Percentiles rank a stretch among this genome's conserved stretches.
Evolutionary conservation across 2,329 filamentous ascomycete genomes (phyloP).

Genomic region (Cladobotryum mycophilum): DNA sequence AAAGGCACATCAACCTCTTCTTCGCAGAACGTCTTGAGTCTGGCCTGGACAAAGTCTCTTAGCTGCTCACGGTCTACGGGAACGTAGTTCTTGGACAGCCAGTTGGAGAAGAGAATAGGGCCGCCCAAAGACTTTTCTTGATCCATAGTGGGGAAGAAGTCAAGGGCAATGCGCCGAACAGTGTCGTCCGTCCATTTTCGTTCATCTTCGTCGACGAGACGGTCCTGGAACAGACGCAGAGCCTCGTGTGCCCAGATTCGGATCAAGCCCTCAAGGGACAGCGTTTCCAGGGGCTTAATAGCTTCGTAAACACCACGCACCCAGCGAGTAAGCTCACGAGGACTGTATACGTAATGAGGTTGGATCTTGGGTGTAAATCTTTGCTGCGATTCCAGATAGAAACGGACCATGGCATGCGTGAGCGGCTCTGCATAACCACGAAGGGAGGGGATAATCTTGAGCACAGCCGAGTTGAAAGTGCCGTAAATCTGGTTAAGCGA

Average conservation of each 20-base stretch:
- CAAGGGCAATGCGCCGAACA: conserved; percentile 77
- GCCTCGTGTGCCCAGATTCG: conserved; percentile 99
- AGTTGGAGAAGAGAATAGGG: conserved; percentile 97
- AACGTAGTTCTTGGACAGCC: conserved; percentile 97
- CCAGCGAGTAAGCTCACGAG: conserved; percentile 96
- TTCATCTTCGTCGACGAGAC: conserved; percentile 90
- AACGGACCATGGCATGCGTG: conserved; percentile 94
- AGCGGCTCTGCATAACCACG: conserved; percentile 90
- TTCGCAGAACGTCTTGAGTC: conserved; percentile 96
- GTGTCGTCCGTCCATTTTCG: conserved; percentile 90
- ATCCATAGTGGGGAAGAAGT: conserved; percentile 94
- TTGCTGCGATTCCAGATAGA: conserved; percentile 91
- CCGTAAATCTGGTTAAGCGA: conserved; percentile 97
- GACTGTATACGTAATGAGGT: conserved; percentile 98
- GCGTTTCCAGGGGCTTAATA: conserved; percentile 80
- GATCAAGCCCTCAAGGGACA: conserved; percentile 85
- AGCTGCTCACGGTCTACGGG: conserved; percentile 93
- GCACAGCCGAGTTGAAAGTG: conserved; percentile 90
- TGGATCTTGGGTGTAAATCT: conserved; percentile 95
- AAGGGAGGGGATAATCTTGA: conserved; percentile 94
- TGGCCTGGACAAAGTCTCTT: conserved; percentile 94
- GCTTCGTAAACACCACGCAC: conserved; percentile 96
- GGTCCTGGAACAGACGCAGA: conserved; percentile 91
- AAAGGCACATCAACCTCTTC: conserved; percentile 98
- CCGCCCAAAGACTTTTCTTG: conserved; percentile 82